A percentile compares a stretch with the other conserved stretches of the same genome.
phyloP scores from a whole-genome alignment of 805 yeast species.

The Saccharomycopsis fermentans region DNA sequence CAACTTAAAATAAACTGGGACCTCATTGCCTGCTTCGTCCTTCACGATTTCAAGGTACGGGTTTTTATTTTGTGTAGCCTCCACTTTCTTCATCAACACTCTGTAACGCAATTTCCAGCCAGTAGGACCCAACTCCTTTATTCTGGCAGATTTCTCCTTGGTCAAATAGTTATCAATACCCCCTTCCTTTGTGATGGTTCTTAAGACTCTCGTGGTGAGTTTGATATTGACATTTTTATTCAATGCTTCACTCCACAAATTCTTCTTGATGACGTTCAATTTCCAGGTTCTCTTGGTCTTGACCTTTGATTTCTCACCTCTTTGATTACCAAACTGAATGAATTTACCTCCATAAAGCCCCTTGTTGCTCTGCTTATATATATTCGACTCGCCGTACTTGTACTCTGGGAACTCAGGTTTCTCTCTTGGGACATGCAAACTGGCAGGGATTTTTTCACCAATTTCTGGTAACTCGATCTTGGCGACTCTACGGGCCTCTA shows the following conservation, averaged over 20 bases:
- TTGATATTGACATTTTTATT: slow-evolving; percentile 44
- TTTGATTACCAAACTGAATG: slow-evolving; percentile 62
- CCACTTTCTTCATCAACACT: slow-evolving; percentile 41
- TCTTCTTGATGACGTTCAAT: slow-evolving; percentile 71
- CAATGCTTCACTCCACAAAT: slow-evolving; percentile 77
- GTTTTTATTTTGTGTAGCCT: slow-evolving; percentile 31
- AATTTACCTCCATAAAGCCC: slow-evolving; percentile 90
- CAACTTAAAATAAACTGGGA: slow-evolving; percentile 42
- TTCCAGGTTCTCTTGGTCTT: slow-evolving; percentile 64
- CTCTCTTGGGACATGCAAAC: slow-evolving; percentile 33
- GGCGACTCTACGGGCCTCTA: slow-evolving; percentile 40
- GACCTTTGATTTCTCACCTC: slow-evolving; percentile 67
- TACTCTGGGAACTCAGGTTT: slow-evolving; percentile 47
- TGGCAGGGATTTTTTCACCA: slow-evolving; percentile 43
- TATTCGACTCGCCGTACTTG: slow-evolving; percentile 67
- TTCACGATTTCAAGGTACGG: slow-evolving; percentile 28
- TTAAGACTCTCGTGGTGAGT: slow-evolving; percentile 71
- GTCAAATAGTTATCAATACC: slow-evolving; percentile 84
- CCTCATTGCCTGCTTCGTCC: slow-evolving; percentile 24
- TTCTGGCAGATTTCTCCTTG: slow-evolving; percentile 81
- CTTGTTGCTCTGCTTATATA: slow-evolving; percentile 74
- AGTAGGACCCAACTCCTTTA: slow-evolving; percentile 82
- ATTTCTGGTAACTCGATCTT: slow-evolving; percentile 34
- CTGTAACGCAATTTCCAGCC: slow-evolving; percentile 88
- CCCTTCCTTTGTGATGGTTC: slow-evolving; percentile 86